Percentiles rank a stretch among this genome's conserved stretches.
Evolutionary conservation across 1,284 basidiomycete genomes (phyloP).

Genomic region (Exobasidium cylindrosporum): DNA sequence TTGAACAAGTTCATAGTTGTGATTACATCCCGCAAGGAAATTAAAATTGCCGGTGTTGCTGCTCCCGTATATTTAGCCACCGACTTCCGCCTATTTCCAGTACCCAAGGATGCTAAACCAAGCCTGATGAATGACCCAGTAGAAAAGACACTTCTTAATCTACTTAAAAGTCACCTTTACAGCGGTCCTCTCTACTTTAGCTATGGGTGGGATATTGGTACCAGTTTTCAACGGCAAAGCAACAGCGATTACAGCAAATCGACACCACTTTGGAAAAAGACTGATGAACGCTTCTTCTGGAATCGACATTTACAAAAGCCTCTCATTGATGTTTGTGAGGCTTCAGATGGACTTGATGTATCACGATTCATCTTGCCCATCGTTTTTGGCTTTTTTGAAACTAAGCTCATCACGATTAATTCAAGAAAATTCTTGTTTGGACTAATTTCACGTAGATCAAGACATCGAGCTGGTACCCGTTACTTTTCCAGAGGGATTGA

Average conservation of each 20-base stretch:
- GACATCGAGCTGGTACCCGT: constrained; percentile 90
- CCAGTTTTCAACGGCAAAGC: constrained; percentile 81
- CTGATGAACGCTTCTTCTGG: constrained; percentile 98
- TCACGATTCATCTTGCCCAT: constrained; percentile 76
- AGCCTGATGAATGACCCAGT: constrained; percentile 69
- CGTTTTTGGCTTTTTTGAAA: constrained; percentile 67
- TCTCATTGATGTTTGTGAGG: constrained; percentile 29
- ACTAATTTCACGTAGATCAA: constrained; percentile 86
- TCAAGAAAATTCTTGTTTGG: constrained; percentile 77
- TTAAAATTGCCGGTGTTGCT: constrained; percentile 70
- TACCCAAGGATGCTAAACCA: constrained; percentile 67
- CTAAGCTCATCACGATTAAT: constrained; percentile 74
- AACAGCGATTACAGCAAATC: constrained; percentile 58
- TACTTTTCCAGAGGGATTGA: constrained; percentile 96
- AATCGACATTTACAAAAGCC: constrained; percentile 67
- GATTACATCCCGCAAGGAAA: constrained; percentile 77
- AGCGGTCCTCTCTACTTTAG: constrained; percentile 82
- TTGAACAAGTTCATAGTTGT: constrained; percentile 78
- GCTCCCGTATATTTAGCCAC: constrained; percentile 84
- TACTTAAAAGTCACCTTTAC: constrained; percentile 80
- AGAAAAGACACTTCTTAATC: constrained; percentile 79
- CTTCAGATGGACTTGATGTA: constrained; percentile 63
- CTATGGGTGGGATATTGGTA: constrained; percentile 86
- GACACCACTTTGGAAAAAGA: constrained; percentile 66
- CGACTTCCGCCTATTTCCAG: constrained; percentile 85